Evolutionary conservation across 768 basidiomycete genomes (phyloP), one percentile per base, ranked within the genome.

Genomic region (Mycena albidolilacea): DNA sequence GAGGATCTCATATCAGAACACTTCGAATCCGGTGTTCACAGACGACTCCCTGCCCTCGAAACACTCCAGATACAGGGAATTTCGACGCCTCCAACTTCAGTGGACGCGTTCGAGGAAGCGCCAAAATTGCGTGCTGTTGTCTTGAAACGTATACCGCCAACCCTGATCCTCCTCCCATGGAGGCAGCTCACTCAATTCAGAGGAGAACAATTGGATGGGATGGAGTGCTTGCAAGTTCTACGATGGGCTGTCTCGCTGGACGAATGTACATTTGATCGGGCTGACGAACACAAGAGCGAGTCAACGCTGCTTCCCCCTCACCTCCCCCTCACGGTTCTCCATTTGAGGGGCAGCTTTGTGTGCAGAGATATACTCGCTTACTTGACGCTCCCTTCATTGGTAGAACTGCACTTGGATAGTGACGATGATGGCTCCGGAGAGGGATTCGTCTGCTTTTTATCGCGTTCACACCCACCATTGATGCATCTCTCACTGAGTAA

Each of bases 181-280:
- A n/a, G 7, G 3, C 69, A 70, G n/a, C 69, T 70, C 41, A 70
- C 69, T n/a, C 59, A 54, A 41, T 69, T 69, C 38, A 52, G 8
- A 1, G 67, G 48, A 23, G 15, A 50, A 7, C 1, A 4, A 3
- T 8, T 69, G 17, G 11, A 14, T 1, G 43, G 10, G 0, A 9
- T 8, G 23, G 19, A 57, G 10, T 70, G 63, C 35, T 15, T 50
- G 0, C 10, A 64, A 3, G 44, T 70, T n/a, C 30, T 70, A 39
- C 43, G n/a, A 6, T 14, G 1, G 15, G 63, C 69, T 0, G 44
- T 39, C 21, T 57, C n/a, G 8, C 62, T 70, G 14, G 44, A 46
- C 5, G 54, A 64, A 10, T 70, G 69, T 21, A 58, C 21, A 39
- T 41, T 70, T 30, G 15, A 5, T 23, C 0, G 15, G 19, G 11